Evolutionary conservation across 2,329 filamentous ascomycete genomes (phyloP), one percentile per base, ranked within the genome.

Genomic region (Fusarium sambucinum): DNA sequence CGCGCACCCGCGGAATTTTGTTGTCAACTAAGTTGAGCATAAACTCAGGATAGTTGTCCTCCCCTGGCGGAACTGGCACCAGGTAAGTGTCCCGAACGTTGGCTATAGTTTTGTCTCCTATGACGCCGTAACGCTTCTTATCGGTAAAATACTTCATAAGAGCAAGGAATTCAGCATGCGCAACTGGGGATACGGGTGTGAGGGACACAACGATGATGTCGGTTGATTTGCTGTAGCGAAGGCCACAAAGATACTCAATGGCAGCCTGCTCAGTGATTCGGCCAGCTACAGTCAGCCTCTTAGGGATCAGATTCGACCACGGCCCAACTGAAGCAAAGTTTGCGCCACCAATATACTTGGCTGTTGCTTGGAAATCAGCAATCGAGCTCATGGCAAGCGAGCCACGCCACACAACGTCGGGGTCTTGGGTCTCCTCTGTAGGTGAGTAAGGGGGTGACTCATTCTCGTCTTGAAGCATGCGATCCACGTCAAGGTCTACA

Each of bases 61-160:
- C 84, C 27, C 92, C 93, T 7, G 89, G 86, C 32, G 93, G 88
- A 6, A 98, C 88, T 0, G 96, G 95, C 12, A 97, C 90, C 32
- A 98, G 86, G 77, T 98, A 98, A 2, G 94, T 92, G 76, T 98
- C 95, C 62, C 94, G 90, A 48, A 97, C 91, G 63, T 93, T 90
- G 21, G 89, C 86, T 30, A 89, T 81, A 1, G 87, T 86, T 77
- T 92, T 91, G 75, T 95, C 92, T 16, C 90, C 90, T 9, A 97
- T 86, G 2, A 98, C 95, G 21, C 94, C 95, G 77, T 97, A 99
- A 33, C 94, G 87, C 68, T 92, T 87, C 75, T 95, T 92, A 51
- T 85, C 86, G 41, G 89, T 84, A 76, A 99, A 98, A 80, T 99
- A 98, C 53, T 94, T 87, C 73, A 94, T 92, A n/a, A 98, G 84